phyloP scores from a whole-genome alignment of 306 rosid species.

The Abrus pulchellus region DNA sequence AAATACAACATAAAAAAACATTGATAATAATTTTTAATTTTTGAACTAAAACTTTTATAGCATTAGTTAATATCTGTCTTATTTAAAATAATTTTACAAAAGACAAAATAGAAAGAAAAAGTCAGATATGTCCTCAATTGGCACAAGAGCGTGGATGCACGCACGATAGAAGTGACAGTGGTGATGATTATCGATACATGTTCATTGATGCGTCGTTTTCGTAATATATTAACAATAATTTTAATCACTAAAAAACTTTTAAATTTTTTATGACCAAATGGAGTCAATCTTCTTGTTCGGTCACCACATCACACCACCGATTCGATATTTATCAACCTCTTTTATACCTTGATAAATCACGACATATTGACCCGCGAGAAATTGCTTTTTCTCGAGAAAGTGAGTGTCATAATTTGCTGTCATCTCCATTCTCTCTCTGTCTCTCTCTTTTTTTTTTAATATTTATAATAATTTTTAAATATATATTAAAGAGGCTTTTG shows the following conservation, averaged over 20 bases:
- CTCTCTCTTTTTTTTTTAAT: too few relatives aligned
- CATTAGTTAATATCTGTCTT: too few relatives aligned
- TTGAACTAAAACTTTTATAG: too few relatives aligned
- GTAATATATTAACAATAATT: slow-evolving; percentile 28
- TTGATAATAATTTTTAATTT: too few relatives aligned
- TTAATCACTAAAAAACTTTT: slow-evolving; percentile 4
- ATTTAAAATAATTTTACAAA: background rate
- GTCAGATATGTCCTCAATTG: background rate
- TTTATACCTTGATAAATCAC: background rate
- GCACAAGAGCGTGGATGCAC: background rate
- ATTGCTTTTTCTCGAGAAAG: background rate
- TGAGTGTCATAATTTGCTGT: slow-evolving; percentile 40
- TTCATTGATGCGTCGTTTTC: slow-evolving; percentile 41
- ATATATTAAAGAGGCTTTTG: too few relatives aligned
- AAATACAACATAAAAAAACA: too few relatives aligned
- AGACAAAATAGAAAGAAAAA: background rate
- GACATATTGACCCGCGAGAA: slow-evolving; percentile 5
- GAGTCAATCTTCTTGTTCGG: slow-evolving; percentile 43
- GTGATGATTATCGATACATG: background rate
- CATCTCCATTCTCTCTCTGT: background rate
- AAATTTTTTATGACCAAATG: background rate
- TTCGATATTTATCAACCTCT: slow-evolving; percentile 41
- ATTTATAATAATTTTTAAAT: too few relatives aligned
- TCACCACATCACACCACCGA: slow-evolving; percentile 37
- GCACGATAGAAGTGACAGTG: background rate